Evolutionary conservation across 1,139 yeast genomes (phyloP), one percentile per base, ranked within the genome.

Genomic region (Magnusiomyces clavatus): DNA sequence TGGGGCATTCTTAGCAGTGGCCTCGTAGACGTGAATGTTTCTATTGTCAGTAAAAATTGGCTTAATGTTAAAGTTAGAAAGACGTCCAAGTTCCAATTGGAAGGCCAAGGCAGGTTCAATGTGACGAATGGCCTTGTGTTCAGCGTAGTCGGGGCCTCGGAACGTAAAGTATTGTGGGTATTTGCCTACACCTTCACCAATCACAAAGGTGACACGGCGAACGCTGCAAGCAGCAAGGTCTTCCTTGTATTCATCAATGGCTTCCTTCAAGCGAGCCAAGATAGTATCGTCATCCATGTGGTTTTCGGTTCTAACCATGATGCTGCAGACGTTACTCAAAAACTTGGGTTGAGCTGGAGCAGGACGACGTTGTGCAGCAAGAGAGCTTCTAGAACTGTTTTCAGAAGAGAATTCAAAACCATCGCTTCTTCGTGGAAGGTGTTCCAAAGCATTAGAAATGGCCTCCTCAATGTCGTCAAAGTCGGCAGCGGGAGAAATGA

Each of bases 21-120:
- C 98, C 74, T 90, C 96, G 65, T 92, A 92, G 53, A 92, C 97
- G 67, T 92, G 98, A 60, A 92, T 87, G 73, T 92, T 90, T 75
- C 97, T 84, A 77, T 94, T 92, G 69, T 90, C 97, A 55, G 97
- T 88, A 75, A 88, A 87, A 54, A 92, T 87, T 48, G 97, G 97
- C 68, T 85, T 88, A 70, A 92, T 88, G 71, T 87, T 83, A 73
- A 92, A 92, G 75, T 92, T 94, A 48, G 95, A 87, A 71, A 92
- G 78, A 74, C 97, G 83, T 64, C 89, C 95, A 61, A 92, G 78
- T 73, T 92, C 98, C 63, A 92, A 78, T 75, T 92, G 98, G 85
- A 83, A 92, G 53, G 98, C 98, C 64, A 92, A 77, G 46, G 98
- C 97, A 36, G 98, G 98, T 71, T 92, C 98, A 64, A 92, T 88